Evolutionary conservation across 83 land plant genomes (phyloP).

Genomic region (Larix sibirica): DNA sequence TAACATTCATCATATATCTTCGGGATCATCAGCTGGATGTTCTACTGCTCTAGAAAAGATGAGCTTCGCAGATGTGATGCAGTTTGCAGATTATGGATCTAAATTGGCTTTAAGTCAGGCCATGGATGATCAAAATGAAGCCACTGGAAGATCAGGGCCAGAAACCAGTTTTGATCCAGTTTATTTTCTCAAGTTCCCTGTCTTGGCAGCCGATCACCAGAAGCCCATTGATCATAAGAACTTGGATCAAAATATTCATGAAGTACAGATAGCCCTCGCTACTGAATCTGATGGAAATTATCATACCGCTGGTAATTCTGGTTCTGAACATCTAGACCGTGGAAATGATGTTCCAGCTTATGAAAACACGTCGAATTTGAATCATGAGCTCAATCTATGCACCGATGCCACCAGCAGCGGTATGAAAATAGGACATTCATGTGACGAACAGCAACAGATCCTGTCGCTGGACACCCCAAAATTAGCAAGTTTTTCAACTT

Average conservation of each 20-base stretch:
- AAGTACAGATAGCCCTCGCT: not conserved
- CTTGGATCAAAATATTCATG: constrained; percentile 13
- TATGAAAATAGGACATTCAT: not conserved
- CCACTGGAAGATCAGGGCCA: constrained; percentile 12
- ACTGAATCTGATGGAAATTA: constrained; percentile 13
- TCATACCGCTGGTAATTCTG: not conserved
- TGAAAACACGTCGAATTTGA: constrained; percentile 15
- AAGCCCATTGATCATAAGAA: not conserved
- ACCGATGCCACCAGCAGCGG: not conserved
- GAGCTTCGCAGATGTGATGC: constrained; percentile 72
- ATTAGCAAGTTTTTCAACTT: not conserved
- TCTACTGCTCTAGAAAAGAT: constrained; percentile 35
- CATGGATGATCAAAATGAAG: constrained; percentile 8
- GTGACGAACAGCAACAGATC: not conserved
- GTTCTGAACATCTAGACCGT: not conserved
- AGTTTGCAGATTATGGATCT: constrained; percentile 67
- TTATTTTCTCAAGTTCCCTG: constrained; percentile 62
- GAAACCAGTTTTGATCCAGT: constrained; percentile 40
- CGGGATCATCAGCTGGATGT: constrained; percentile 13
- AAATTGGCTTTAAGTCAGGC: constrained; percentile 34
- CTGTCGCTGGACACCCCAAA: constrained; percentile 9
- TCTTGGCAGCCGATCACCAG: constrained; percentile 25
- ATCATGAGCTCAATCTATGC: constrained; percentile 14
- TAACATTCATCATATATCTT: constrained; percentile 1
- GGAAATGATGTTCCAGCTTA: constrained; percentile 1